Evolutionary conservation across 2,329 filamentous ascomycete species (phyloP), one percentile per base, ranked within the genome.

Genomic region (Diaporthe aspalathi): DNA sequence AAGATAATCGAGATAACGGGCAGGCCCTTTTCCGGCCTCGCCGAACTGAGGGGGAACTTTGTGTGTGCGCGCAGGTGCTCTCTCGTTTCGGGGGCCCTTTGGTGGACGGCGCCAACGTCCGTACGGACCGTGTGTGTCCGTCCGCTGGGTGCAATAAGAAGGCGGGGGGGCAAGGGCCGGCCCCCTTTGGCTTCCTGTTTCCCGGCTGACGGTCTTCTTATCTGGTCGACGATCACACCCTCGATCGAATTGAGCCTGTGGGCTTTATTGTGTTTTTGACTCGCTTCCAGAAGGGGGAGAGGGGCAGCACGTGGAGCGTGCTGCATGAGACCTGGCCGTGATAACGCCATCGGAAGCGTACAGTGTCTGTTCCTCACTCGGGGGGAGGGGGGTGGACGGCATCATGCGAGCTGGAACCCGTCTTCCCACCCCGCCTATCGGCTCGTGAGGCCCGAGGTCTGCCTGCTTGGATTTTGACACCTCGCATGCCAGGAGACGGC

Each of bases 81-180:
- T 57, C 43, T 50, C 47, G 20, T 35, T 40, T 50, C 60, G 35
- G 35, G 49, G 50, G 5, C 6, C 35, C 27, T 11, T 32, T 57
- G 24, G 40, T 5, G 35, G 9, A 38, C 35, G 5, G 6, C 35
- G 35, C 12, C 35, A 5, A 12, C 7, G 43, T 27, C 49, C 47
- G 43, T 45, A 29, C 52, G 62, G 43, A 70, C 60, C 35, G 62
- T 70, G 24, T 57, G 40, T 60, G 47, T 70, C 43, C 52, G 47
- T 67, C 43, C 52, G 60, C 35, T 57, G 6, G 32, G 49, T 45
- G 35, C 38, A 66, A 70, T 45, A 57, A 24, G 52, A 38, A 40
- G 20, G n/a, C n/a, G n/a, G n/a, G n/a, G n/a, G n/a, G n/a, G n/a
- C n/a, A n/a, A 40, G 32, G 32, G 32, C 5, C 32, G 5, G 32